Percentiles rank a stretch among this genome's conserved stretches.
Conservation (phyloP, 306 rosid species). For the Lotus japonicus region DNA sequence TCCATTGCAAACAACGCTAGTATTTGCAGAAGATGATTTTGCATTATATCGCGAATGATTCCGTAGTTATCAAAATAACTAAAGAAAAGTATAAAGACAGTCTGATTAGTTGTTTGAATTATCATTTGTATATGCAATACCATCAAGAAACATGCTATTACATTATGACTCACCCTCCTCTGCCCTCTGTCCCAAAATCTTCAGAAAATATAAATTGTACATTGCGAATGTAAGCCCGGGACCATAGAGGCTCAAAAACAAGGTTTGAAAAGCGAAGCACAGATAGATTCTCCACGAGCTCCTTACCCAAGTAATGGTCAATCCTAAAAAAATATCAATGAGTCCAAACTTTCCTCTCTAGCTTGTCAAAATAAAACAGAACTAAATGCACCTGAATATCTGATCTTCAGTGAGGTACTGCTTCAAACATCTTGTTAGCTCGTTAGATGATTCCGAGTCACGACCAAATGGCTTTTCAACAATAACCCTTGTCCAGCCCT, state of each 20-base stretch:
- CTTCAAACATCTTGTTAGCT: conserved; percentile 74
- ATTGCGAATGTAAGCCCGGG: conserved; percentile 77
- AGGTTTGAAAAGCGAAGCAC: conserved; percentile 99
- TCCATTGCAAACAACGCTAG: conserved; percentile 94
- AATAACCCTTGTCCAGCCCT: conserved; percentile 95
- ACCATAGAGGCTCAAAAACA: conserved; percentile 94
- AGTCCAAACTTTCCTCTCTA: conserved; percentile 19
- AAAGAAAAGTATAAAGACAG: conserved; percentile 11
- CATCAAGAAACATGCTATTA: not conserved
- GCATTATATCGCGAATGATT: conserved; percentile 95
- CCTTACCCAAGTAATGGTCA: conserved; percentile 99
- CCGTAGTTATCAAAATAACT: conserved; percentile 89
- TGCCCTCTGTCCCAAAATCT: conserved; percentile 96
- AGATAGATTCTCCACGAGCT: conserved; percentile 92
- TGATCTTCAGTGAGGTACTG: conserved; percentile 83
- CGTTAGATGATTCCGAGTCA: conserved; percentile 73
- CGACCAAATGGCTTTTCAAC: conserved; percentile 98
- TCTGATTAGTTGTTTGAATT: conserved; percentile 12
- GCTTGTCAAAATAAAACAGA: conserved; percentile 2
- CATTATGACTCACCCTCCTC: conserved; percentile 72
- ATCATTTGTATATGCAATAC: not conserved
- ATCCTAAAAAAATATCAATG: conserved; percentile 46
- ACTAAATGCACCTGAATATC: conserved; percentile 70
- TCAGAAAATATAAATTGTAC: conserved; percentile 96
- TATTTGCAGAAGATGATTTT: conserved; percentile 97